Evolutionary conservation across 257 asterid species (phyloP), one percentile per base, ranked within the genome.

Genomic region (Capsicum pubescens): DNA sequence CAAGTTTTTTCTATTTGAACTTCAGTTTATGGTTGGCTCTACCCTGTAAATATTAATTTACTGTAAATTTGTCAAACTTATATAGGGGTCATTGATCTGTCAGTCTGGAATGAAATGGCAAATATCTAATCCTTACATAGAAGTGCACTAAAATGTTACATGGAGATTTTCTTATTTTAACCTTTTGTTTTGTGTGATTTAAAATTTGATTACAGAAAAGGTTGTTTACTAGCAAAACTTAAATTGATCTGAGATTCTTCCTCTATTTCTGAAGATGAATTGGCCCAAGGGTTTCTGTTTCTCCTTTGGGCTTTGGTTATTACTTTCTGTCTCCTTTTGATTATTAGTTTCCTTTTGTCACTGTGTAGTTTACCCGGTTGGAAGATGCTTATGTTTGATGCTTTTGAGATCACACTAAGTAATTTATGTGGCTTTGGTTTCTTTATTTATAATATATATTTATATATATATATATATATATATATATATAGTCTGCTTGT

Each of bases 191-290:
- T 59, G 8, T 68, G 14, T 39, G 77, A 36, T 6, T 39, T 68
- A 68, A 68, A 7, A 17, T 68, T 67, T 68, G 54, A 39, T 39
- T 68, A 36, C n/a, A 2, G 26, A 16, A 15, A 3, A 15, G 8
- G 39, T 68, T 68, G 52, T 68, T 68, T 39, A 39, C 39, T 39
- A 68, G 26, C 8, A 68, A 68, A 39, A 39, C 21, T 39, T 68
- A 68, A 36, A 36, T 39, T 68, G 77, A 39, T 68, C 77, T 68
- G 77, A 68, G 77, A 68, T 68, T 39, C 77, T 66, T 32, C n/a
- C 72, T 12, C 10, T 14, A 32, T 32, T 66, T 32, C 44, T 66
- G 46, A 46, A 66, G 72, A 32, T 12, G 72, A 66, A 32, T 32
- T 32, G 46, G 72, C 72, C 71, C 46, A 66, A 46, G 13, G n/a